A percentile compares a stretch with the other conserved stretches of the same genome.
These are phyloP conservation scores for Eutypa lata DNA, from an alignment of 2,329 filamentous ascomycete species.

Conservation along the genomic window DNA sequence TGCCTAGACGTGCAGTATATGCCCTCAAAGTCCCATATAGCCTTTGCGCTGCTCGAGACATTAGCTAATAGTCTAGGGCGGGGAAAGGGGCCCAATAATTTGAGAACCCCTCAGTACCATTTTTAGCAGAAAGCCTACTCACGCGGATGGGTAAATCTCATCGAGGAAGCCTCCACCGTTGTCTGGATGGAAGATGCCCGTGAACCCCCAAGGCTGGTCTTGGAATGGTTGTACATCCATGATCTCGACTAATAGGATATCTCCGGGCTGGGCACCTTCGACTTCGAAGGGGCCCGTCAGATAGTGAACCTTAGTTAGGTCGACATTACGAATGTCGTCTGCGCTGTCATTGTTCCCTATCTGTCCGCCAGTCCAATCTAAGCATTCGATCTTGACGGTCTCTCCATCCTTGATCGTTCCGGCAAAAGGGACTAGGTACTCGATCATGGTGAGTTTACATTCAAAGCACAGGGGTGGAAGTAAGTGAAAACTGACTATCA, in stretches of 20 bases:
- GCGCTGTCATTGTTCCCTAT: constrained; percentile 86
- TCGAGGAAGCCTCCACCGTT: constrained; percentile 91
- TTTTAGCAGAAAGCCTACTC: too few relatives aligned
- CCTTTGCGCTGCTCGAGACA: constrained; percentile 42
- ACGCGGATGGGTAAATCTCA: constrained; percentile 81
- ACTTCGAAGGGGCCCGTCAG: constrained; percentile 87
- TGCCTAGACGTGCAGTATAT: constrained; percentile 68
- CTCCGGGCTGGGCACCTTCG: constrained; percentile 78
- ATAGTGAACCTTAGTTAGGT: constrained; percentile 82
- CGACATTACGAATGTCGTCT: constrained; percentile 82
- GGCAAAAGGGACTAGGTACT: constrained; percentile 62
- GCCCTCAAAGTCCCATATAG: constrained; percentile 57
- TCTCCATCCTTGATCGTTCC: constrained; percentile 77
- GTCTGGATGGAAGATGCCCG: constrained; percentile 72
- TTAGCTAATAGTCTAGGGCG: neutral
- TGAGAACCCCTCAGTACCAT: too few relatives aligned
- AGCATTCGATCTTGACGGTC: constrained; percentile 89
- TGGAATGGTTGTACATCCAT: constrained; percentile 89
- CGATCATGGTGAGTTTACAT: neutral
- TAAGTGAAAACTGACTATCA: constrained; percentile 59
- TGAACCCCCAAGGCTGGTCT: constrained; percentile 87
- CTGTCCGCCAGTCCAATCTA: constrained; percentile 81
- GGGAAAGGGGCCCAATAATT: too few relatives aligned
- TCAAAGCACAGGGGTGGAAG: neutral
- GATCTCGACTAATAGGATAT: constrained; percentile 83